phyloP scores from a whole-genome alignment of 805 yeast genomes.

The Cyberlindnera xylosilytica region DNA sequence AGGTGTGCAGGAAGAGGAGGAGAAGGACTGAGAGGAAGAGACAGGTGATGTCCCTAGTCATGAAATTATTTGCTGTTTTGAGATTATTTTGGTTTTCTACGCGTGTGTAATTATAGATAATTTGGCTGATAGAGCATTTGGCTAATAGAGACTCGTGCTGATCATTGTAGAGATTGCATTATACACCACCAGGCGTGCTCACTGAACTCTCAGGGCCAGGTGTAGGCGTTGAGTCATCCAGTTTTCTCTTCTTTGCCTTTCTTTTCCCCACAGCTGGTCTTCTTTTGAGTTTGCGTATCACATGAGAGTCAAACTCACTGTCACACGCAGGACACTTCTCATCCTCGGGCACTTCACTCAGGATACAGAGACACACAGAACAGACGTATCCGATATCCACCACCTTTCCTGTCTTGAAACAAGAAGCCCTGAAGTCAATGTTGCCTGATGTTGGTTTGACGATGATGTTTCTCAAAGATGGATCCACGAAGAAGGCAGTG shows the following conservation, averaged over 20 bases:
- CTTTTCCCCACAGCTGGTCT: slow-evolving; percentile 52
- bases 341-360: slow-evolving; percentile 65
- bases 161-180: too few relatives aligned
- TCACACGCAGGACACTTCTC: slow-evolving; percentile 84
- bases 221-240: slow-evolving; percentile 18
- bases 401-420: slow-evolving; percentile 85
- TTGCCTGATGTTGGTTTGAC: slow-evolving; percentile 79
- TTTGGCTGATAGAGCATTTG: too few relatives aligned
- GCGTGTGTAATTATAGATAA: too few relatives aligned
- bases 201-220: neutral
- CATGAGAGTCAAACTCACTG: slow-evolving; percentile 65
- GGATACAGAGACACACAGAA: slow-evolving; percentile 83
- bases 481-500: slow-evolving; percentile 85
- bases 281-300: slow-evolving; percentile 53
- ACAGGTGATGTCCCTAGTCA: too few relatives aligned
- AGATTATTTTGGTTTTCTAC: too few relatives aligned
- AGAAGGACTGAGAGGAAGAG: too few relatives aligned
- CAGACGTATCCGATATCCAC: slow-evolving; percentile 95
- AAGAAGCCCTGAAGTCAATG: slow-evolving; percentile 92
- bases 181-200: too few relatives aligned
- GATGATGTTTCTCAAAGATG: slow-evolving; percentile 70
- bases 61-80: too few relatives aligned
- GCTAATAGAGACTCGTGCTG: too few relatives aligned
- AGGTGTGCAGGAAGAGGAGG: too few relatives aligned
- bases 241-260: slow-evolving; percentile 35